A percentile compares a stretch with the other conserved stretches of the same genome.
Conservation (phyloP, 129 eudicot genomes). For the Scalesia atractyloides region DNA sequence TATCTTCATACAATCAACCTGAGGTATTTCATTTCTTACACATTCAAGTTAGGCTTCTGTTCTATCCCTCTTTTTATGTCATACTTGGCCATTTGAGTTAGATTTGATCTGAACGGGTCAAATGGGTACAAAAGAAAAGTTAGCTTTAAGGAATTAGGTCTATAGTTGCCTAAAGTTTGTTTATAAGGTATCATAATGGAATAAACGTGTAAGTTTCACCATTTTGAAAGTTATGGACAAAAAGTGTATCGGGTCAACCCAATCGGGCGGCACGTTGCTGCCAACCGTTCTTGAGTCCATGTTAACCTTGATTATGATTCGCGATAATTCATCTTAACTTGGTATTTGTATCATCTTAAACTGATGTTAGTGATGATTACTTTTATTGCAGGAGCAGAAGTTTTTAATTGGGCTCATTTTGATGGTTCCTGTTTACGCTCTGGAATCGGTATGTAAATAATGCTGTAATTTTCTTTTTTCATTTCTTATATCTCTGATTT, state of each 20-base stretch:
- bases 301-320: constrained; percentile 3
- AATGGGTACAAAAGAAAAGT: not conserved
- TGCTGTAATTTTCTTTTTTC: constrained; percentile 7
- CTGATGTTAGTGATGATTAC: constrained; percentile 10
- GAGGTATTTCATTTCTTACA: constrained; percentile 48
- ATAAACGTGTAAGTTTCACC: not conserved
- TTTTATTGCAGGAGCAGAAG: constrained; percentile 76
- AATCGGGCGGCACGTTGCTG: not conserved
- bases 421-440: constrained; percentile 92
- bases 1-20: constrained; percentile 85
- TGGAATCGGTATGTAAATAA: constrained; percentile 58
- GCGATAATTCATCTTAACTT: constrained; percentile 5
- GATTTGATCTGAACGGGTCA: not conserved
- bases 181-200: not conserved
- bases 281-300: not conserved
- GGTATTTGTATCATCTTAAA: constrained; percentile 7
- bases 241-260: not conserved
- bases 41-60: not conserved
- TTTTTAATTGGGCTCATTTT: constrained; percentile 74
- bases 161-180: not conserved
- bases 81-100: not conserved
- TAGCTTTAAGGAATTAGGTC: not conserved
- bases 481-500: constrained; percentile 20
- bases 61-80: not conserved
- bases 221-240: not conserved